These are phyloP conservation scores for Schizophyllum amplum DNA, from an alignment of 1,284 basidiomycete species.

Conservation along the genomic window DNA sequence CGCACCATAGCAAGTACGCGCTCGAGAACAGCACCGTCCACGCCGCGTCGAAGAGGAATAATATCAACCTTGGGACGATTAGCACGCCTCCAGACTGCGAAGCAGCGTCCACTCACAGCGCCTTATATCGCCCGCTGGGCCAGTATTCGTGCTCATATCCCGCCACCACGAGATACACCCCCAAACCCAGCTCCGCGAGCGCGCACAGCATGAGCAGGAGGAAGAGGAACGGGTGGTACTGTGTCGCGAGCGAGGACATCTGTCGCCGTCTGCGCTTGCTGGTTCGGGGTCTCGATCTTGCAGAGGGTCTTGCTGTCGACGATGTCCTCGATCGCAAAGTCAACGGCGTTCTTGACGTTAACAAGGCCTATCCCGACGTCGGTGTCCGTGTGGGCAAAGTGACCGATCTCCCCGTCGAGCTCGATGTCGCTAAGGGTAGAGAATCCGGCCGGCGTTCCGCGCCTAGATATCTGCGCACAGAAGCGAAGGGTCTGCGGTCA, in stretches of 20 bases:
- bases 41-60: conserved; percentile 59
- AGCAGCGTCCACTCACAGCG: conserved; percentile 37
- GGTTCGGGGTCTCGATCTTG: neutral
- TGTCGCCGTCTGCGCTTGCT: too few relatives aligned
- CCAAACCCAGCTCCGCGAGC: conserved; percentile 62
- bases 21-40: conserved; percentile 67
- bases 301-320: neutral
- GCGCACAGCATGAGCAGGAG: conserved; percentile 57
- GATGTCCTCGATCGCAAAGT: neutral
- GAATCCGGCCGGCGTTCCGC: too few relatives aligned
- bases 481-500: neutral
- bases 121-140: conserved; percentile 54
- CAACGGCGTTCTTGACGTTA: too few relatives aligned
- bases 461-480: neutral
- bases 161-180: conserved; percentile 58
- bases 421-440: too few relatives aligned
- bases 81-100: conserved; percentile 17
- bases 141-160: conserved; percentile 54
- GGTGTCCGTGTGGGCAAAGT: too few relatives aligned
- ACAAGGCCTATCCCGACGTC: too few relatives aligned
- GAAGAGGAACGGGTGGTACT: conserved; percentile 66
- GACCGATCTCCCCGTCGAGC: too few relatives aligned
- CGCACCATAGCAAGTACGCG: conserved; percentile 61
- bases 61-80: conserved; percentile 27
- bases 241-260: conserved; percentile 14